Percentiles rank a stretch among this genome's conserved stretches.
Evolutionary conservation across 1,139 yeast genomes (phyloP).

Genomic region (Sugiyamaella grinbergsii): DNA sequence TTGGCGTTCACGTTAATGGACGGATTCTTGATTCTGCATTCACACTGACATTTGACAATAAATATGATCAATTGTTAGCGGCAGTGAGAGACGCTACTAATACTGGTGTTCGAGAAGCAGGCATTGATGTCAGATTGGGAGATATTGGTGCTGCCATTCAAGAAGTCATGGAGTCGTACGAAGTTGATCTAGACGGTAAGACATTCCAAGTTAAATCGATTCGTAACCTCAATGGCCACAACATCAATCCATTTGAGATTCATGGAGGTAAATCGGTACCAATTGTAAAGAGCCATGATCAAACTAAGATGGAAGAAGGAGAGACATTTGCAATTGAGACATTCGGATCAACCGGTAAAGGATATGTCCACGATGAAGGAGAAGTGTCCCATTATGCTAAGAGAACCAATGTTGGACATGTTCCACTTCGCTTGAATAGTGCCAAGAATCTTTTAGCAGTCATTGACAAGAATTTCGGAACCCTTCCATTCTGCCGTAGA

Average conservation of each 20-base stretch:
- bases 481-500: conserved; percentile 95
- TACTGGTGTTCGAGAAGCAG: conserved; percentile 90
- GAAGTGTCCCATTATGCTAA: conserved; percentile 93
- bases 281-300: conserved; percentile 88
- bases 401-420: conserved; percentile 51
- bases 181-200: conserved; percentile 86
- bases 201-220: conserved; percentile 84
- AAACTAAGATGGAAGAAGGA: conserved; percentile 98
- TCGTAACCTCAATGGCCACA: conserved; percentile 92
- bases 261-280: conserved; percentile 98
- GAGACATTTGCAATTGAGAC: conserved; percentile 98
- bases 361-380: conserved; percentile 81
- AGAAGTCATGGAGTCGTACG: conserved; percentile 97
- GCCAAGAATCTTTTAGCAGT: conserved; percentile 67
- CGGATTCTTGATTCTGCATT: conserved; percentile 93
- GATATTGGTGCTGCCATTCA: conserved; percentile 96
- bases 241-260: conserved; percentile 76
- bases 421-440: conserved; percentile 60
- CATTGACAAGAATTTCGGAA: conserved; percentile 83
- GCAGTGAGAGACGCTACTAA: conserved; percentile 94
- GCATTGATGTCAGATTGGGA: conserved; percentile 91
- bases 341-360: conserved; percentile 95
- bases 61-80: conserved; percentile 72
- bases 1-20: conserved; percentile 98
- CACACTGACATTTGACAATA: conserved; percentile 84